Evolutionary conservation across 768 basidiomycete species (phyloP), one percentile per base, ranked within the genome.

Genomic region (Candolleomyces eurysporus): DNA sequence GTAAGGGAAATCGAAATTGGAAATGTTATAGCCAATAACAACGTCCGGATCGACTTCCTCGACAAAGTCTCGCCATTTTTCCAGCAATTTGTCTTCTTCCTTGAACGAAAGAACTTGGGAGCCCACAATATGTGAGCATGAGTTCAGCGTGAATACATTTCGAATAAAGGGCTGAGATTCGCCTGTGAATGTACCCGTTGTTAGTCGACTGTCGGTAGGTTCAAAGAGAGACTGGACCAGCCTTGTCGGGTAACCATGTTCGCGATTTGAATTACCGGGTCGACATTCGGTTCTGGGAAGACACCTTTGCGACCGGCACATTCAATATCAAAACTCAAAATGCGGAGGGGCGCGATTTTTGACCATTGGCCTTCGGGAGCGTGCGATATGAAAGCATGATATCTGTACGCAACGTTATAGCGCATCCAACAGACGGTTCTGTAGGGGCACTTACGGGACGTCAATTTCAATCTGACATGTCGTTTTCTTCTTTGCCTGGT

Each of bases 191-290:
- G 54, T 57, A 48, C 61, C 55, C 63, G 40, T 17, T 50, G 46
- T 30, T 62, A 42, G 31, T 21, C 39, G 51, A 16, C 14, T 22
- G 13, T 17, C 7, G 36, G 57, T 62, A 11, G 17, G n/a, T 3
- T 16, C 14, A 13, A 6, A 30, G 2, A 26, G 19, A 16, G 17
- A 48, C 13, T 32, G 3, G 16, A 65, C 76, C n/a, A 58, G 94
- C 96, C 96, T 84, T 99, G 97, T 5, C 91, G 83, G 40, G 96
- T 98, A 11, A 98, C 96, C 97, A 98, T 98, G 72, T 94, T 97
- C 1, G 96, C 97, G 62, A 98, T 98, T 69, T 98, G 97, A 67
- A 98, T 98, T 59, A 99, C 94, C 8, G 96, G 96, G 73, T 99
- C 97, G 32, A 82, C 72, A 10, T 87, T 79, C 8, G 97, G 82